Base-by-base conservation (phyloP, 495 filamentous ascomycete species). In the Pyrenula massariospora region DNA sequence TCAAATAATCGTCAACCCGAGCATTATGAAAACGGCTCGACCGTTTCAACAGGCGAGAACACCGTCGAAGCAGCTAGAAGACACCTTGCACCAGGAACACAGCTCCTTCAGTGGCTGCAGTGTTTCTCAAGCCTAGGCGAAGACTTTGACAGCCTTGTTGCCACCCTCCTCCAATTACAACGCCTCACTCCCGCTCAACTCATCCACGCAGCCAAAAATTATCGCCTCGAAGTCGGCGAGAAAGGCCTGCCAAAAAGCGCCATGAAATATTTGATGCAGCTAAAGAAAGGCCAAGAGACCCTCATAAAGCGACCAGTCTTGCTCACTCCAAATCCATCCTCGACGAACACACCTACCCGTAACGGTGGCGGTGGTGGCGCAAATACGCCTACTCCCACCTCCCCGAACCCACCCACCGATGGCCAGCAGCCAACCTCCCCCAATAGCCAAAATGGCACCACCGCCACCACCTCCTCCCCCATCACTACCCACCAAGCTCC, bases 121-220 rank as follows among this genome's bases (percentile, higher is more conserved):
- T 95, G 90, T 67, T 96, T 96, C 68, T 96, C 93, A 2, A 95
- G 90, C 8, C 74, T 99, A 2, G 89, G 87, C n/a, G 93, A 97
- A 60, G 91, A 96, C 62, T 76, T 91, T 25, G 86, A 94, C 60
- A 88, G 88, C 1, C 78, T 96, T 11, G 83, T 91, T 25, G 87
- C 88, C 0, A 99, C 93, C 0, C 67, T 96, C 12, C 82, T 94
- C 58, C 94, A 97, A 66, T 77, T 99, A 48, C 87, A 88, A 54
- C 79, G 85, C 24, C 74, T 99, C 48, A 87, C 82, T 22, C 87
- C 90, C 1, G 85, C 88, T 60, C 93, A 99, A 63, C 77, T 97
- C n/a, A 81, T 97, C 22, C 94, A 96, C 65, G 80, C 90, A 15
- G 89, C 88, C 22, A 93, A 90, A 62, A 88, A 94, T 60, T 99